These are phyloP conservation scores for Ophiostoma piceae DNA, from an alignment of 2,329 filamentous ascomycete species.

Conservation along the genomic window DNA sequence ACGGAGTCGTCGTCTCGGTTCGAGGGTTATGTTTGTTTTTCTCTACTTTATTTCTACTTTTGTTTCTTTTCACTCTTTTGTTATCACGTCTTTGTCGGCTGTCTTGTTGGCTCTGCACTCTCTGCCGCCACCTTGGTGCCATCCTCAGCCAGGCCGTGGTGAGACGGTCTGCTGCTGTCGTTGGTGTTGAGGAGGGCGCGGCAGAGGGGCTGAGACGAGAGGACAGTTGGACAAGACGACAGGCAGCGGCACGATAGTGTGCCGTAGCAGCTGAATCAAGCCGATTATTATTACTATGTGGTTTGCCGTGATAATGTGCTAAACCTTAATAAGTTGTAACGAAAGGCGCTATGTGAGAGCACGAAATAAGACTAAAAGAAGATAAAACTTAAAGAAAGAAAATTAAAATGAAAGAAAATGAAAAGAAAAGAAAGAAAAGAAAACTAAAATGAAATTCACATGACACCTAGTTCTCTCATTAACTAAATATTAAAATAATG, in stretches of 20 bases:
- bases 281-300: neutral
- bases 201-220: neutral
- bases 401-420: too few relatives aligned
- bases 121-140: neutral
- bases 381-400: too few relatives aligned
- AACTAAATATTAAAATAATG: too few relatives aligned
- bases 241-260: neutral
- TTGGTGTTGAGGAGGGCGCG: neutral
- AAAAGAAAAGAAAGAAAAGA: too few relatives aligned
- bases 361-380: too few relatives aligned
- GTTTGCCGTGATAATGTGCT: too few relatives aligned
- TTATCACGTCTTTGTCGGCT: neutral
- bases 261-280: neutral
- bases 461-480: too few relatives aligned
- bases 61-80: neutral
- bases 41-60: neutral
- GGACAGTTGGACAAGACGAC: neutral
- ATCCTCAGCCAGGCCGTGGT: conserved; percentile 19
- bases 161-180: conserved; percentile 21
- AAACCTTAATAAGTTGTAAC: too few relatives aligned
- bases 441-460: too few relatives aligned
- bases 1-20: neutral
- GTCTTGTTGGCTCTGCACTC: neutral
- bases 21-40: neutral
- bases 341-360: too few relatives aligned